Evolutionary conservation across 2,329 filamentous ascomycete species (phyloP).

Genomic region (Neofusicoccum sp.): DNA sequence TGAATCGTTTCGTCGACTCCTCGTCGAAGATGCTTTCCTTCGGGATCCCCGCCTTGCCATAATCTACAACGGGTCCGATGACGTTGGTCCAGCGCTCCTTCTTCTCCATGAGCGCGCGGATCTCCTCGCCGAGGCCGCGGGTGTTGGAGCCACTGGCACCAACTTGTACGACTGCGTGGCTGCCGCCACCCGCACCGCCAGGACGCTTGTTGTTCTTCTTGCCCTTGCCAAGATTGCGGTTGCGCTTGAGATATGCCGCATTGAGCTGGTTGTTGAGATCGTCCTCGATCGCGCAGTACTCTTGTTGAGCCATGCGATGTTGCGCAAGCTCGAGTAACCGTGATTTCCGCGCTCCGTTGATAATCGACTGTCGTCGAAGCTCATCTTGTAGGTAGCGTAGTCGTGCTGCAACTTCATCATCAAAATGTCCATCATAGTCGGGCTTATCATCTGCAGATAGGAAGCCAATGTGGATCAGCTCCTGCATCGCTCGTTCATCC

Average conservation of each 20-base stretch:
- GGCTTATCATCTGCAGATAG: slow-evolving; percentile 71
- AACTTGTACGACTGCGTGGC: slow-evolving; percentile 55
- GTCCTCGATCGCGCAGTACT: slow-evolving; percentile 94
- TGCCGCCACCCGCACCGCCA: slow-evolving; percentile 53
- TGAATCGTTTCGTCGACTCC: slow-evolving; percentile 67
- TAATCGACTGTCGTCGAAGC: slow-evolving; percentile 76
- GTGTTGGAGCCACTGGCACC: slow-evolving; percentile 33
- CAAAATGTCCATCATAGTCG: slow-evolving; percentile 85
- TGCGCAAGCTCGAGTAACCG: slow-evolving; percentile 83
- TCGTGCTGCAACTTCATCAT: slow-evolving; percentile 90
- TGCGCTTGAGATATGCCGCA: slow-evolving; percentile 91
- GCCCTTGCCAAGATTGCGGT: slow-evolving; percentile 87
- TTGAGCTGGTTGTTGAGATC: slow-evolving; percentile 95
- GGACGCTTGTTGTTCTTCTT: slow-evolving; percentile 80
- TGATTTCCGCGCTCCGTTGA: slow-evolving; percentile 88
- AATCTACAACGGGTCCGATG: slow-evolving; percentile 87
- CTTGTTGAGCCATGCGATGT: slow-evolving; percentile 92
- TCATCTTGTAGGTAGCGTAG: slow-evolving; percentile 80
- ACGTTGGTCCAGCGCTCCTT: slow-evolving; percentile 85
- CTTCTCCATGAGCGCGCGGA: slow-evolving; percentile 88
- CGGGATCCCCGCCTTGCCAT: slow-evolving; percentile 74
- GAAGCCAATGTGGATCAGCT: slow-evolving; percentile 87
- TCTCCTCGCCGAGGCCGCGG: slow-evolving; percentile 74
- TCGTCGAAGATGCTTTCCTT: slow-evolving; percentile 74
- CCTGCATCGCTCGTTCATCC: slow-evolving; percentile 87